These are phyloP conservation scores for Plectosphaerella plurivora DNA, from an alignment of 2,329 filamentous ascomycete genomes.

Conservation along the genomic window DNA sequence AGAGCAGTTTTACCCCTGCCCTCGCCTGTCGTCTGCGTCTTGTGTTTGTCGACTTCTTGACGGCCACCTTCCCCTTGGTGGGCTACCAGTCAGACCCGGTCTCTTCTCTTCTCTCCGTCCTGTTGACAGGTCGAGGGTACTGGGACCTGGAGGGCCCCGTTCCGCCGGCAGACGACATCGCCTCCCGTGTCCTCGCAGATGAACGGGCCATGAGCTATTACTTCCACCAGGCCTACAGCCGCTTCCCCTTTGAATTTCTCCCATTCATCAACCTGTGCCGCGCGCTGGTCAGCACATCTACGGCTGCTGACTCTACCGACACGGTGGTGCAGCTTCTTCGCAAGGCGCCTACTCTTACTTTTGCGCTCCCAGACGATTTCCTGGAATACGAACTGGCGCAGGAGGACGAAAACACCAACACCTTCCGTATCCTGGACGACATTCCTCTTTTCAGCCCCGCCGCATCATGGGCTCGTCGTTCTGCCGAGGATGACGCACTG, in stretches of 20 bases:
- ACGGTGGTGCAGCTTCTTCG: slow-evolving; percentile 61
- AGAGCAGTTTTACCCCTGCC: slow-evolving; percentile 45
- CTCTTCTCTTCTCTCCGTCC: slow-evolving; percentile 58
- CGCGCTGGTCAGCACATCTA: slow-evolving; percentile 44
- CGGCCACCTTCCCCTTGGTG: slow-evolving; percentile 60
- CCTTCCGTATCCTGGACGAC: slow-evolving; percentile 62
- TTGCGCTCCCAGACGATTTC: slow-evolving; percentile 69
- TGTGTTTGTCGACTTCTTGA: slow-evolving; percentile 66
- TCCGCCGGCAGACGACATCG: slow-evolving; percentile 6
- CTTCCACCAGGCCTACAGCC: slow-evolving; percentile 64
- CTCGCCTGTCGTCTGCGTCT: slow-evolving; percentile 60
- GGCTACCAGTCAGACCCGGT: slow-evolving; percentile 72
- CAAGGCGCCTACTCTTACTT: slow-evolving; percentile 69
- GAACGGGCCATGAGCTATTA: slow-evolving; percentile 47
- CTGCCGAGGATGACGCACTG: slow-evolving; percentile 47
- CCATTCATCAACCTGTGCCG: slow-evolving; percentile 73
- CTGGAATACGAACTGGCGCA: slow-evolving; percentile 70
- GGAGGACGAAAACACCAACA: slow-evolving; percentile 82
- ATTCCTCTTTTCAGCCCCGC: slow-evolving; percentile 57
- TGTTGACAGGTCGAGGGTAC: slow-evolving; percentile 51
- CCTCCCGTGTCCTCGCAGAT: slow-evolving; percentile 8
- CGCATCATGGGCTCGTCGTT: slow-evolving; percentile 37
- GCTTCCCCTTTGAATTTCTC: slow-evolving; percentile 81
- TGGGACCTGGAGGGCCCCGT: slow-evolving; percentile 39
- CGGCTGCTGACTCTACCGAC: slow-evolving; percentile 34